A percentile compares a stretch with the other conserved stretches of the same genome.
Conservation (phyloP, 116 monocot species). For the Phalaenopsis hybrid region DNA sequence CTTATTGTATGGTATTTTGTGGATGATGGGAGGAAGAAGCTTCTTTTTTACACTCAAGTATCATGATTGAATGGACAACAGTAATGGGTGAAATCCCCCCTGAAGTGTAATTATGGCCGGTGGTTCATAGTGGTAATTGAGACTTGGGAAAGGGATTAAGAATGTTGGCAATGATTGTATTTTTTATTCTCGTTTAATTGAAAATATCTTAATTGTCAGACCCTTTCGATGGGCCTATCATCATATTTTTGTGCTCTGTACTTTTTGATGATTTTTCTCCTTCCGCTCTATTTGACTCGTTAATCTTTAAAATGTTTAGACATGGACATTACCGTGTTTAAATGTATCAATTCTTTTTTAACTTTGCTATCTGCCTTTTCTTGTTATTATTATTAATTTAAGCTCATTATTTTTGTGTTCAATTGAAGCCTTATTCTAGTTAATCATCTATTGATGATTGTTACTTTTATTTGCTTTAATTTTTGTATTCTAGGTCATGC, state of each 20-base stretch:
- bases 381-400: background rate
- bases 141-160: too few relatives aligned
- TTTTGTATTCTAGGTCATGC: conserved; percentile 48
- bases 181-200: too few relatives aligned
- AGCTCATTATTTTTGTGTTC: background rate
- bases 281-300: background rate
- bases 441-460: background rate
- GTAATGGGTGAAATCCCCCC: too few relatives aligned
- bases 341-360: background rate
- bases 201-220: too few relatives aligned
- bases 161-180: too few relatives aligned
- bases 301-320: background rate
- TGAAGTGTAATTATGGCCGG: too few relatives aligned
- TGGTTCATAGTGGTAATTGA: too few relatives aligned
- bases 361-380: background rate
- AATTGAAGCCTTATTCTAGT: background rate
- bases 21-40: too few relatives aligned
- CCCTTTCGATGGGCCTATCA: background rate
- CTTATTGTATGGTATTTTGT: too few relatives aligned
- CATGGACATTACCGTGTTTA: background rate
- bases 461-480: background rate
- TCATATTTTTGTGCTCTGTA: background rate
- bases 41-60: too few relatives aligned
- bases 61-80: too few relatives aligned
- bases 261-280: background rate